Percentiles rank a stretch among this genome's conserved stretches.
These are phyloP conservation scores for Posidonia oceanica DNA, from an alignment of 116 monocot species.

Conservation along the genomic window DNA sequence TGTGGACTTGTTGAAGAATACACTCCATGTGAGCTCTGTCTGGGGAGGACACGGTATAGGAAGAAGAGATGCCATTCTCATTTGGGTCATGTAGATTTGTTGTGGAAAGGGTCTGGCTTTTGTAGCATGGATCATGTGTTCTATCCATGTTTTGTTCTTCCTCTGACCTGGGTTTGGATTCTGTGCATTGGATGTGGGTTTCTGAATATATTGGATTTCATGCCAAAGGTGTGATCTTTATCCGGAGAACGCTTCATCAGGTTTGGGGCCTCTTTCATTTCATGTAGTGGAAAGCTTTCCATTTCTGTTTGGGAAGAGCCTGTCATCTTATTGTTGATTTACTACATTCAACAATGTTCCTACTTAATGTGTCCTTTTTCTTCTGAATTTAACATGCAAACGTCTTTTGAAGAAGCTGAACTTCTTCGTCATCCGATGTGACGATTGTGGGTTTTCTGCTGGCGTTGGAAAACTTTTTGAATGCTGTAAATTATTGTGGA, in stretches of 20 bases:
- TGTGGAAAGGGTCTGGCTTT: background rate
- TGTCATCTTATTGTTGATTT: background rate
- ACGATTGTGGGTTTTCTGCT: too few relatives aligned
- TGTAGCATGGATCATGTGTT: background rate
- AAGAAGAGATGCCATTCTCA: background rate
- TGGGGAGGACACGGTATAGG: background rate
- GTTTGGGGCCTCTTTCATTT: too few relatives aligned
- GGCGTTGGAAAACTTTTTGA: too few relatives aligned
- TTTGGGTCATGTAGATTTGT: background rate
- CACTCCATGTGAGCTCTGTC: background rate
- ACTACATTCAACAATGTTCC: background rate
- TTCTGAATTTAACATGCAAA: background rate
- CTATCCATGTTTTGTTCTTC: background rate
- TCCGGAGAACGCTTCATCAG: too few relatives aligned
- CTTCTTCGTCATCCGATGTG: background rate
- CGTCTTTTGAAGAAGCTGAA: background rate
- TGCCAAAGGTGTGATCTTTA: too few relatives aligned
- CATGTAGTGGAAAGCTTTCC: too few relatives aligned
- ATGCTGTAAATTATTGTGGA: too few relatives aligned
- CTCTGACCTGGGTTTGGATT: background rate
- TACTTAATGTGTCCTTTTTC: background rate
- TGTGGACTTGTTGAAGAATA: background rate
- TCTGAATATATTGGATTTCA: too few relatives aligned
- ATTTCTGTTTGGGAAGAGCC: too few relatives aligned
- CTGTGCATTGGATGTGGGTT: too few relatives aligned